Percentiles rank a stretch among this genome's conserved stretches.
phyloP scores from a whole-genome alignment of 2,329 filamentous ascomycete species.

The Aureobasidium namibiae region DNA sequence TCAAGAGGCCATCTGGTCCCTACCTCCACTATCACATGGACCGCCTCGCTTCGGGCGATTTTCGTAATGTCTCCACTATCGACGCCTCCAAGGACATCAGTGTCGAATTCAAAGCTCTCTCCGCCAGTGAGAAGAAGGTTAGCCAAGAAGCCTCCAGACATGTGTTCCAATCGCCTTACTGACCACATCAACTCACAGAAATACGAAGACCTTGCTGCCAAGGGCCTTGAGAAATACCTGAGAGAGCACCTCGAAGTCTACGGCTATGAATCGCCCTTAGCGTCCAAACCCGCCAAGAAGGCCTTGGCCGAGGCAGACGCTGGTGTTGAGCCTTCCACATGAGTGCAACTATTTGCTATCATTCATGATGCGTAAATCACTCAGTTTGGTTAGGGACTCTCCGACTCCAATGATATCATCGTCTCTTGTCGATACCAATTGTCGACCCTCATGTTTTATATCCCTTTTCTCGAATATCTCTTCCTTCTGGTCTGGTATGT shows the following conservation, averaged over 20 bases:
- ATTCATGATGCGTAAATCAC: not conserved
- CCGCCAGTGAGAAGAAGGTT: slow-evolving; percentile 41
- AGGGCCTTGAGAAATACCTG: not conserved
- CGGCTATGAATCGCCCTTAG: not conserved
- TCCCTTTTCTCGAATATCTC: not conserved
- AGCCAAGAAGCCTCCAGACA: no score
- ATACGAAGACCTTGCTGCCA: not conserved
- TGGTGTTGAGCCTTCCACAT: not conserved
- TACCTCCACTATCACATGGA: slow-evolving; percentile 40
- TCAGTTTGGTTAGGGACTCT: not conserved
- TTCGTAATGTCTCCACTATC: slow-evolving; percentile 34
- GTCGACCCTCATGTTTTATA: not conserved
- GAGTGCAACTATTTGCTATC: no score
- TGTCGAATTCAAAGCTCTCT: slow-evolving; percentile 42
- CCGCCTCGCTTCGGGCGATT: slow-evolving; percentile 40
- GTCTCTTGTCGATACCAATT: not conserved
- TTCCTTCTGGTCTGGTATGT: not conserved
- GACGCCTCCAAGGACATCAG: slow-evolving; percentile 36
- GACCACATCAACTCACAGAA: not conserved
- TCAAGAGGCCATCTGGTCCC: slow-evolving; percentile 34
- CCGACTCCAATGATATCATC: no score
- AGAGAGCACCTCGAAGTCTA: not conserved
- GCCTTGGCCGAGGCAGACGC: not conserved
- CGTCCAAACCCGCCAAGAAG: not conserved
- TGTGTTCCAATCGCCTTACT: no score